These are phyloP conservation scores for Lachnellula willkommii DNA, from an alignment of 2,329 filamentous ascomycete genomes.

Conservation along the genomic window DNA sequence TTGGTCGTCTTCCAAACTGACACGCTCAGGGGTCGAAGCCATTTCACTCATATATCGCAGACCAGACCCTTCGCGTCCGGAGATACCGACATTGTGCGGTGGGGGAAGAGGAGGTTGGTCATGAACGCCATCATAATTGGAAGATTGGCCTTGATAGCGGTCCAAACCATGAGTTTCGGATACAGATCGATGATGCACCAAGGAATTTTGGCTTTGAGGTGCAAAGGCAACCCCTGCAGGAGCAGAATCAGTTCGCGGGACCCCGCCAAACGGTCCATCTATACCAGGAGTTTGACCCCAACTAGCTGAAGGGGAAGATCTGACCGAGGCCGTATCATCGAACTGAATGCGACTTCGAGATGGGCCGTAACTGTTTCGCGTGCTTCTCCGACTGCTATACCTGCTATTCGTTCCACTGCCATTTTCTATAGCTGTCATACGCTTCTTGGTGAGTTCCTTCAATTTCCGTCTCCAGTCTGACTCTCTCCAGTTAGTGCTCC, in stretches of 20 bases:
- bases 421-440: slow-evolving; percentile 61
- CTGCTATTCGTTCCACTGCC: slow-evolving; percentile 36
- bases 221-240: slow-evolving; percentile 33
- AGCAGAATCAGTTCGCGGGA: slow-evolving; percentile 45
- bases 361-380: slow-evolving; percentile 49
- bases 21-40: slow-evolving; percentile 45
- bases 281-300: slow-evolving; percentile 23
- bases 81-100: slow-evolving; percentile 20
- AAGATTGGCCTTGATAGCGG: slow-evolving; percentile 17
- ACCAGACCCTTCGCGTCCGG: slow-evolving; percentile 25
- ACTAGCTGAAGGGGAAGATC: slow-evolving; percentile 45
- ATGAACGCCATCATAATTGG: slow-evolving; percentile 24
- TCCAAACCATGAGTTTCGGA: slow-evolving; percentile 30
- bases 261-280: slow-evolving; percentile 8
- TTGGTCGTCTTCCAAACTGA: slow-evolving; percentile 54
- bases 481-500: slow-evolving; percentile 74
- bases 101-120: slow-evolving; percentile 24
- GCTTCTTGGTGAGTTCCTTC: slow-evolving; percentile 78
- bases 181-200: slow-evolving; percentile 26
- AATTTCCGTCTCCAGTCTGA: slow-evolving; percentile 83
- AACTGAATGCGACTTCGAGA: slow-evolving; percentile 51
- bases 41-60: slow-evolving; percentile 41
- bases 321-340: slow-evolving; percentile 46
- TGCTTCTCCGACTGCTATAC: slow-evolving; percentile 54
- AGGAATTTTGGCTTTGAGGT: slow-evolving; percentile 8